These are phyloP conservation scores for apple (Malus domestica) DNA, from an alignment of 306 rosid species.

Conservation along the genomic window DNA sequence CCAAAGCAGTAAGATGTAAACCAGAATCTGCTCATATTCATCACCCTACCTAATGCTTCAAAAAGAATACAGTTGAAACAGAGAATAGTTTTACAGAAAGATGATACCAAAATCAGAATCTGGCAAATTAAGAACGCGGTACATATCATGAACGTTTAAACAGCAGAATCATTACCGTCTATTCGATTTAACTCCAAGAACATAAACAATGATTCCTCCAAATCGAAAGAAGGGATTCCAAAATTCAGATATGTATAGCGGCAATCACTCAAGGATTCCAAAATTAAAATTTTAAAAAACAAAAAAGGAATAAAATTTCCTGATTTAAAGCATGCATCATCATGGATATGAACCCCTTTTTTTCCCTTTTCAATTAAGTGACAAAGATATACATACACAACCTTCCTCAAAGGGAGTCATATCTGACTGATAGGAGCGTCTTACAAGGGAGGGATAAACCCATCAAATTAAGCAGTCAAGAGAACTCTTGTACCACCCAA, in stretches of 20 bases:
- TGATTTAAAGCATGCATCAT: background rate
- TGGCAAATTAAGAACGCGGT: background rate
- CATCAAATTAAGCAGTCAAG: constrained; percentile 49
- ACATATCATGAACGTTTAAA: background rate
- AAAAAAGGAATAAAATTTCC: background rate
- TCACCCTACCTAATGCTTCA: background rate
- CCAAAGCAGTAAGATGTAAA: background rate
- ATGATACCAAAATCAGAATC: background rate
- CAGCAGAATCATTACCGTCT: background rate
- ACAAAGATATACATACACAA: background rate
- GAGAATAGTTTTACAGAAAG: background rate
- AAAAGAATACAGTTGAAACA: background rate
- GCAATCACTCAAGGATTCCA: background rate
- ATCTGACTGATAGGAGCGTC: background rate
- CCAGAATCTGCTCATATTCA: background rate
- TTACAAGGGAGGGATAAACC: constrained; percentile 1
- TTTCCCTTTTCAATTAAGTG: background rate
- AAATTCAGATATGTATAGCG: background rate
- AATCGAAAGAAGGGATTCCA: background rate
- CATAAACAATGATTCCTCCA: background rate
- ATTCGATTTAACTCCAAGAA: background rate
- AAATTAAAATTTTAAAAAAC: background rate
- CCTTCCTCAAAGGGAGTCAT: background rate
- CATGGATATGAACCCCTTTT: background rate
- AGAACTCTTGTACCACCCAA: constrained; percentile 50